Base-by-base conservation (phyloP, 768 basidiomycete genomes). In the Suillus luteus region DNA sequence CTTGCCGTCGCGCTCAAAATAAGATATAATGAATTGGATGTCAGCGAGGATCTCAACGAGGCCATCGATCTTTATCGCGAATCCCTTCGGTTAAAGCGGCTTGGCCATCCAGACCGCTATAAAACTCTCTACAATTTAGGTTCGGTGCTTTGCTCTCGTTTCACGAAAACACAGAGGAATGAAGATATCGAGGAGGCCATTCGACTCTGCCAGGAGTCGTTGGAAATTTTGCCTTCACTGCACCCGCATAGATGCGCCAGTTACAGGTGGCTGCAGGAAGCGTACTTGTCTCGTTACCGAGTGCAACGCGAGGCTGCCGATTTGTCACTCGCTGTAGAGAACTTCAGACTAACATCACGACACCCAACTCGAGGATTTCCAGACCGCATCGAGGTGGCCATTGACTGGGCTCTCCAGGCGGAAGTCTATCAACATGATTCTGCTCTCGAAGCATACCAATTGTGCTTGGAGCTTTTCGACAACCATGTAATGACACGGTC, bases 231-330 rank as follows among this genome's bases (percentile, higher is more conserved):
- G 1, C 44, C 44, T 46, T 5, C 44, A n/a, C n/a, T 46, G 44
- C 44, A 46, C n/a, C 44, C 44, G 0, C 4, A 11, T 5, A 46
- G 19, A 46, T 9, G 0, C 2, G 2, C 0, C 44, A n/a, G 44
- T 1, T 11, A 46, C 1, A 5, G 0, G 3, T n/a, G n/a, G 10
- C 0, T 46, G 10, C 3, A 11, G 3, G 1, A 11, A 2, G 44
- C 44, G 2, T 22, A 22, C 2, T 1, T 46, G 11, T 22, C 10
- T 22, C n/a, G n/a, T 11, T 46, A 46, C n/a, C 44, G 14, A 11
- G 10, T 46, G 1, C 44, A 5, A 12, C n/a, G 0, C n/a, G 12
- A 44, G 0, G 0, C n/a, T 5, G 9, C n/a, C 1, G 44, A 46
- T 46, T 22, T 46, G n/a, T 5, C 44, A 1, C 5, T 11, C 5